A percentile compares a stretch with the other conserved stretches of the same genome.
phyloP scores from a whole-genome alignment of 371 early-diverging fungal species.

The Syncephalastrum racemosum region DNA sequence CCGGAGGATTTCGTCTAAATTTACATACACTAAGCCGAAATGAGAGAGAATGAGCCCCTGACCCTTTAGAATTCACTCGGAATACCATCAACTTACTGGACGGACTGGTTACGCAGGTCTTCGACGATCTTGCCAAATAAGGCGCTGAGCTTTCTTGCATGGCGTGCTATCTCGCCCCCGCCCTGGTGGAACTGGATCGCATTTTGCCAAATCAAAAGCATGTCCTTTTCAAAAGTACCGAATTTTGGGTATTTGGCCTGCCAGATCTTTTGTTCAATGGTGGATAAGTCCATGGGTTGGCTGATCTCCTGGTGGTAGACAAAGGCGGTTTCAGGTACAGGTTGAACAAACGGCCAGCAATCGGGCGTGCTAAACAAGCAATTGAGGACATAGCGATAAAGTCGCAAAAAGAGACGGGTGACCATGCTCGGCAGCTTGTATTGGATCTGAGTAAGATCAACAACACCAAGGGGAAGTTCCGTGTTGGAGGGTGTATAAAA shows the following conservation, averaged over 20 bases:
- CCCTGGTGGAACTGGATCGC: slow-evolving; percentile 40
- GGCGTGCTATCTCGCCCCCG: slow-evolving; percentile 37
- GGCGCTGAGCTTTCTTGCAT: slow-evolving; percentile 35
- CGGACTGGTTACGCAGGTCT: slow-evolving; percentile 32
- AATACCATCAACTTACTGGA: slow-evolving; percentile 5
- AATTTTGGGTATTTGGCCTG: slow-evolving; percentile 40
- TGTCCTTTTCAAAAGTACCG: slow-evolving; percentile 44
- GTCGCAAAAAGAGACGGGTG: slow-evolving; percentile 40
- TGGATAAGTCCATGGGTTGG: slow-evolving; percentile 43
- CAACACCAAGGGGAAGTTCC: not conserved
- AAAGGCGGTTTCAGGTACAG: slow-evolving; percentile 36
- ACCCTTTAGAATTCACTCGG: slow-evolving; percentile 6
- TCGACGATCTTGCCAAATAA: slow-evolving; percentile 38
- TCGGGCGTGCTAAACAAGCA: slow-evolving; percentile 44
- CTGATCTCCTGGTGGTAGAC: slow-evolving; percentile 40
- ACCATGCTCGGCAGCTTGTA: slow-evolving; percentile 38
- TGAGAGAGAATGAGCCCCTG: not conserved
- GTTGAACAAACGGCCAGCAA: slow-evolving; percentile 49
- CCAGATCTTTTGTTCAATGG: slow-evolving; percentile 46
- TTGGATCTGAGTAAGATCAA: slow-evolving; percentile 28
- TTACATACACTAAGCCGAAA: not conserved
- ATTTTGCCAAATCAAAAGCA: slow-evolving; percentile 45
- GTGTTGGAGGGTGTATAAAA: not conserved
- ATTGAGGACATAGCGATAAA: slow-evolving; percentile 47
- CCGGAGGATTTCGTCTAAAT: too few relatives aligned